phyloP scores from a whole-genome alignment of 1,284 basidiomycete genomes.

The Heterobasidion irregulare region DNA sequence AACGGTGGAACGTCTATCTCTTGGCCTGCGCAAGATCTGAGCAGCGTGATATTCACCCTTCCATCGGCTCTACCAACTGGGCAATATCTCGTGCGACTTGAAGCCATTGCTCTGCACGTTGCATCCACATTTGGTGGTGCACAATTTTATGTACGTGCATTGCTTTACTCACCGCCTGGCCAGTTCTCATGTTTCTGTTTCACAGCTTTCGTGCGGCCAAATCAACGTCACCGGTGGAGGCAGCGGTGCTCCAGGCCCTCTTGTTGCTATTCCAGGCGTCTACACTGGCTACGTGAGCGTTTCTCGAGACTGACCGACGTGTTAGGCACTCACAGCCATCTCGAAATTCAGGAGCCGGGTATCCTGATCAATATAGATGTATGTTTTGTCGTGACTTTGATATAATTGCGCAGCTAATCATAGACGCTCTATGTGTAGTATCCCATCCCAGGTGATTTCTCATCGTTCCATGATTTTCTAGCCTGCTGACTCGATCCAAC shows the following conservation, averaged over 20 bases:
- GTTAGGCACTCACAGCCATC: not conserved
- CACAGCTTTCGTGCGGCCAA: conserved; percentile 19
- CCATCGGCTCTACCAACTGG: conserved; percentile 34
- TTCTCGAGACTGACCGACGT: not conserved
- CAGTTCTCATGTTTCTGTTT: not conserved
- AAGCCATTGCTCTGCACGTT: conserved; percentile 36
- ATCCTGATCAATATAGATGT: conserved; percentile 30
- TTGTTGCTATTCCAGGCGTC: conserved; percentile 26
- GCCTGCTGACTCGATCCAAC: not conserved
- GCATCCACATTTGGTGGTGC: conserved; percentile 20
- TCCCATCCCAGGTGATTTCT: conserved; percentile 19
- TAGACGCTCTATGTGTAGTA: conserved; percentile 7
- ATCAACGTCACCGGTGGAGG: conserved; percentile 28
- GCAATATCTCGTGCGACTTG: conserved; percentile 39
- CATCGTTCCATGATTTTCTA: not conserved
- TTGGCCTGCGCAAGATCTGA: conserved; percentile 28
- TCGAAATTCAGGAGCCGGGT: conserved; percentile 1
- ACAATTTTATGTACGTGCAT: conserved; percentile 18
- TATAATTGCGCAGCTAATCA: not conserved
- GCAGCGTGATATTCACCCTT: conserved; percentile 32
- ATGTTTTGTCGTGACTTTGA: not conserved
- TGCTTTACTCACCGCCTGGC: not conserved
- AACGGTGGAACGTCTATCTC: conserved; percentile 30
- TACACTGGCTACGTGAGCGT: conserved; percentile 21
- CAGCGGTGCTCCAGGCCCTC: conserved; percentile 23